Base-by-base conservation (phyloP, 163 green algal species). In the Botryococcus braunii region DNA sequence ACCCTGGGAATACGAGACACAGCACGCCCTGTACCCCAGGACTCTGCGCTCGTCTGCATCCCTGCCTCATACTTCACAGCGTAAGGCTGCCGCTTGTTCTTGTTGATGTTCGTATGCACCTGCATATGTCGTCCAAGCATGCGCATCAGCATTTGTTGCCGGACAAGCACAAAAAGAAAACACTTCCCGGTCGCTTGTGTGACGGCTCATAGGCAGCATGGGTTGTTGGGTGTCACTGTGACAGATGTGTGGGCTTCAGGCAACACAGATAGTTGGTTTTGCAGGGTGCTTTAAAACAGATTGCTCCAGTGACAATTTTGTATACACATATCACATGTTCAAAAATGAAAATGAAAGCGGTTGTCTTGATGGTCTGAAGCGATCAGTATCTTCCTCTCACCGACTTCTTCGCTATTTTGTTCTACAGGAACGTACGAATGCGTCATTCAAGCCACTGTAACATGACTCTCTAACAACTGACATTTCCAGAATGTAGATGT, bases 1-100 rank as follows among this genome's bases (percentile, higher is more conserved):
- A 99, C 95, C 85, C 95, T 93, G 25, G 95, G 95, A 79, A 99
- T 99, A 95, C 95, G 94, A 17, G 95, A 99, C 72, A 99, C 95
- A 49, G 95, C 95, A 68, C 95, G 90, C 65, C 95, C 95, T 46
- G 95, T 99, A 62, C 95, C 95, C 95, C 95, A 99, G 1, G 94
- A 99, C 86, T 98, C 95, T 64, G 95, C 95, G 41, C 91, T 87
- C 8, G 91, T 98, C 86, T 98, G 92, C 78, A 96, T 88, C 69
- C 95, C 95, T 47, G 95, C 94, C 73, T 92, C 88, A 61, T 81
- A 79, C 73, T 77, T 90, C 56, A 98, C 93, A 56, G 93, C 88
- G 78, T 99, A 97, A 27, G 95, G 73, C 87, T 98, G 93, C 62
- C 92, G 85, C 52, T 85, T 79, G 88, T 98, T 98, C 87, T 97